These are phyloP conservation scores for Solanum rostratum DNA, from an alignment of 257 asterid genomes.

Conservation along the genomic window DNA sequence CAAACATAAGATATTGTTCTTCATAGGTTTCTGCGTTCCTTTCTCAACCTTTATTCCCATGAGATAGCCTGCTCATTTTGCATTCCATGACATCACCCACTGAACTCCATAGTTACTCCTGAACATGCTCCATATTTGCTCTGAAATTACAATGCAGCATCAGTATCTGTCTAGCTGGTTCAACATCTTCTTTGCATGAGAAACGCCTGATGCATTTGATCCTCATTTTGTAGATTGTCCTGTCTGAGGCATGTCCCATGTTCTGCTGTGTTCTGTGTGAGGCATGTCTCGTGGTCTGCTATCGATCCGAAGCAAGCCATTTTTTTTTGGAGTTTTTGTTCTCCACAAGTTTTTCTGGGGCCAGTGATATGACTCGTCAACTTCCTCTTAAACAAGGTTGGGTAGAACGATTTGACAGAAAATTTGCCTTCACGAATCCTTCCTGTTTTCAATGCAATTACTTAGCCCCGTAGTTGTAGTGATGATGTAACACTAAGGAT, in stretches of 20 bases:
- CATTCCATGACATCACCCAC: background rate
- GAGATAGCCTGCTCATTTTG: background rate
- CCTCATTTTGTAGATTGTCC: background rate
- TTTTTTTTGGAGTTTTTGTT: background rate
- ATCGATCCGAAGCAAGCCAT: background rate
- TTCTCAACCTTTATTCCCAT: background rate
- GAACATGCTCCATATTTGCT: background rate
- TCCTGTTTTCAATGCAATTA: background rate
- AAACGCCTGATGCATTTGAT: background rate
- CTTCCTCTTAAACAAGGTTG: background rate
- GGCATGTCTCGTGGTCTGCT: background rate
- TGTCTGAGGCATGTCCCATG: background rate
- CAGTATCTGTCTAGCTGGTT: background rate
- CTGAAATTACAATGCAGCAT: background rate
- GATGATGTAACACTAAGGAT: background rate
- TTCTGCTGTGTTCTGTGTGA: background rate
- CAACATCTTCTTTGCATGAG: background rate
- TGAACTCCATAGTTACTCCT: background rate
- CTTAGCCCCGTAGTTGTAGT: background rate
- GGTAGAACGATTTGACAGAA: background rate
- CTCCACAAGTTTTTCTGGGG: background rate
- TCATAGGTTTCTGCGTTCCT: background rate
- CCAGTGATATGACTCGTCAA: background rate
- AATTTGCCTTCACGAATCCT: background rate
- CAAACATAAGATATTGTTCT: background rate